Conservation (phyloP, 257 asterid species). For the Scutellaria barbata region DNA sequence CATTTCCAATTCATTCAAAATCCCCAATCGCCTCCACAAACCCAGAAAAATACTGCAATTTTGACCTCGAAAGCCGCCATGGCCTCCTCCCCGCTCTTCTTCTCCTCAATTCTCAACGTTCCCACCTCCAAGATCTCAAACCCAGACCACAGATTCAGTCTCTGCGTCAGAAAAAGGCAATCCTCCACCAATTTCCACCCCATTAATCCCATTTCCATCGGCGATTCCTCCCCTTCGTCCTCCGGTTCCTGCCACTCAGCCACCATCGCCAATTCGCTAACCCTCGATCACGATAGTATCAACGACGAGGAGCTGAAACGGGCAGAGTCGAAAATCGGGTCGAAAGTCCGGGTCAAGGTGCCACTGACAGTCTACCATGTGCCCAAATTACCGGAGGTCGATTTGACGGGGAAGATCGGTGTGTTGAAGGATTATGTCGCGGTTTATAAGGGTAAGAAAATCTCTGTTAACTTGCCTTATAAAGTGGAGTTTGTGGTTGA, state of each 20-base stretch:
- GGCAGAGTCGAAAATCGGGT: conserved; percentile 45
- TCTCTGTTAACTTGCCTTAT: conserved; percentile 87
- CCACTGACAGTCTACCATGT: conserved; percentile 86
- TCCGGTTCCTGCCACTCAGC: conserved; percentile 40
- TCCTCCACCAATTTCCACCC: conserved; percentile 18
- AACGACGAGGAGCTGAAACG: conserved; percentile 42
- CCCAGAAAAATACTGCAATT: not conserved
- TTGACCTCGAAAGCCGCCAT: conserved; percentile 29
- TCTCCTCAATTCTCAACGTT: conserved; percentile 53
- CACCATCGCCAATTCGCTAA: conserved; percentile 34
- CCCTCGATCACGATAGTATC: conserved; percentile 44
- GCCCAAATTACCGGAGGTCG: conserved; percentile 75
- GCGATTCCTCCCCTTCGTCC: conserved; percentile 39
- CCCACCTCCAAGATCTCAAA: conserved; percentile 56
- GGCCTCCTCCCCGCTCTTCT: conserved; percentile 45
- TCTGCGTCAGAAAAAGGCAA: conserved; percentile 33
- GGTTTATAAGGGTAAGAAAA: conserved; percentile 67
- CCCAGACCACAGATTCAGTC: conserved; percentile 39
- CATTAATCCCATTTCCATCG: conserved; percentile 42
- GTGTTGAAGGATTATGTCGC: conserved; percentile 82
- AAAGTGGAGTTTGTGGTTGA: conserved; percentile 76
- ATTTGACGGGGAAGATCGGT: conserved; percentile 64
- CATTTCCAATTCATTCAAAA: not conserved
- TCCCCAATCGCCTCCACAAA: conserved; percentile 13
- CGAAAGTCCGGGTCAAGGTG: conserved; percentile 68